Evolutionary conservation across 2,329 filamentous ascomycete species (phyloP), one percentile per base, ranked within the genome.

Genomic region (Colletotrichum kahawae): DNA sequence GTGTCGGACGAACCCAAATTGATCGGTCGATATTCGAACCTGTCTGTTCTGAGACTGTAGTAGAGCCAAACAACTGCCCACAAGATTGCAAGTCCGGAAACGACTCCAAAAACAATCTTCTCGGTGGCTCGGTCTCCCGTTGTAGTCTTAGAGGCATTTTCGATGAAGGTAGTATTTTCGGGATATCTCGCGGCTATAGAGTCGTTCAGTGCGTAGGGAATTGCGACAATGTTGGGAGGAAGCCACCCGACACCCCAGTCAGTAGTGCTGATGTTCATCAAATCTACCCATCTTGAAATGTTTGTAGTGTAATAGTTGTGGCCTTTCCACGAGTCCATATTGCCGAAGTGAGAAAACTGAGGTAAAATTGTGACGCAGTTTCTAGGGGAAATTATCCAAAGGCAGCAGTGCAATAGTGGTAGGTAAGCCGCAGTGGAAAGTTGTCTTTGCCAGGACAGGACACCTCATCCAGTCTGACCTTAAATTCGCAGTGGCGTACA

Each of bases 241-340:
- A 79, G 67, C 48, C 29, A 60, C 16, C 63, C 74, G 34, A 79
- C 9, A 51, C 76, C 74, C 60, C 60, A 75, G n/a, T 79, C 77
- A 29, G 67, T 31, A 16, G 77, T 79, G 76, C 70, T 76, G 8
- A 70, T 38, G 67, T 79, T 79, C 75, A 79, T 78, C 51, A 79
- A 62, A 36, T 73, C 48, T 14, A 77, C 63, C 77, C 75, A 77
- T 77, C 27, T 64, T 29, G 65, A 43, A 2, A 31, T 21, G 63
- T 71, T 63, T 57, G 31, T 48, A 33, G 74, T 76, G 74, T 76
- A 75, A 33, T 77, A 71, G 33, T 77, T 77, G 56, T 38, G 48
- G 12, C 64, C 71, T 31, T 70, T 43, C 74, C 74, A 78, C 13
- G 76, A 75, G 33, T 70, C 33, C 72, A 63, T 66, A 5, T 43